Conservation (phyloP, 1,139 yeast genomes). For the Taphrina betulina region DNA sequence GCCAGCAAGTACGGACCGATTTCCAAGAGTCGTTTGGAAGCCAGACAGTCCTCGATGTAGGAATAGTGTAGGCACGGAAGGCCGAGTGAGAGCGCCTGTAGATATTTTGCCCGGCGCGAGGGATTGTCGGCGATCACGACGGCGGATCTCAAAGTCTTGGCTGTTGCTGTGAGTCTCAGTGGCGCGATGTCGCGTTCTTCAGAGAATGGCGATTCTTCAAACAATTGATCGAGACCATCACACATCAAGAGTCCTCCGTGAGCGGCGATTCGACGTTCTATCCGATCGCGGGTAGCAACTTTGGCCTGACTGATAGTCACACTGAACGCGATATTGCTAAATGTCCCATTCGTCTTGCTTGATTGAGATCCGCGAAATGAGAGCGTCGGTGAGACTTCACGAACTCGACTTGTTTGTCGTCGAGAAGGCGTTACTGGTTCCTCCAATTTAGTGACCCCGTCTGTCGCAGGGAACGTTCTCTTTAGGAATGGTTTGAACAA, state of each 20-base stretch:
- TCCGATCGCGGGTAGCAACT: constrained; percentile 1
- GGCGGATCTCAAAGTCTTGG: constrained; percentile 7
- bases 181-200: constrained; percentile 22
- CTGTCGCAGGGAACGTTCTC: constrained; percentile 1
- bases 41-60: constrained; percentile 28
- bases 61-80: constrained; percentile 32
- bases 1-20: constrained; percentile 24
- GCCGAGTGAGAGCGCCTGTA: constrained; percentile 33
- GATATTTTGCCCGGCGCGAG: constrained; percentile 32
- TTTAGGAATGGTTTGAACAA: constrained; percentile 11
- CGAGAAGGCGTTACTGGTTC: constrained; percentile 19
- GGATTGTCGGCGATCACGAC: constrained; percentile 31
- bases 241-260: constrained; percentile 21
- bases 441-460: neutral
- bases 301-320: constrained; percentile 9
- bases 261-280: constrained; percentile 1
- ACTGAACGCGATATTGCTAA: constrained; percentile 16
- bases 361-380: constrained; percentile 3
- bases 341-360: neutral
- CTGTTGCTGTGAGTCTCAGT: neutral
- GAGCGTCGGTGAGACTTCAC: constrained; percentile 3
- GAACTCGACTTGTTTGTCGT: neutral
- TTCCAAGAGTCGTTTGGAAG: constrained; percentile 1
- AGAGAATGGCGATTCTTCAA: constrained; percentile 9
- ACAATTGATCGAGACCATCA: constrained; percentile 14